Conservation (phyloP, 441 rosid species). For the Gossypium schwendimanii region DNA sequence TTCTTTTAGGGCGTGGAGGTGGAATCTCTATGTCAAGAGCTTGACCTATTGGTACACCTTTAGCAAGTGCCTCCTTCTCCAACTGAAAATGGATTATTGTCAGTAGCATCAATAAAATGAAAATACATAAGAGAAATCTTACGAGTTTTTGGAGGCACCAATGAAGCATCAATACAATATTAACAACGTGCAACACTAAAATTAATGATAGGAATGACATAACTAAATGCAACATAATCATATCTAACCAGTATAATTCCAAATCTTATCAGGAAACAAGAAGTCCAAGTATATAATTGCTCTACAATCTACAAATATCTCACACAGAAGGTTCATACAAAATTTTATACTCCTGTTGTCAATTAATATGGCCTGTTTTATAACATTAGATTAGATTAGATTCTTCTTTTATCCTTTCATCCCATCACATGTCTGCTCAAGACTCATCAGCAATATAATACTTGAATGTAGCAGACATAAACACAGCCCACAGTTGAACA, state of each 20-base stretch:
- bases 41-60: conserved; percentile 75
- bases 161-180: neutral
- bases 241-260: neutral
- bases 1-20: conserved; percentile 95
- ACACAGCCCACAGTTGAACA: neutral
- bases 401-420: neutral
- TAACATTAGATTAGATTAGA: neutral
- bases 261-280: neutral
- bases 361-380: neutral
- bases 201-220: neutral
- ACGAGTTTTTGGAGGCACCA: neutral
- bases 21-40: conserved; percentile 84
- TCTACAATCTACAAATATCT: neutral
- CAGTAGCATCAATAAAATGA: conserved; percentile 6
- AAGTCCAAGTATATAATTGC: neutral
- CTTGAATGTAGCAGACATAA: neutral
- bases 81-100: conserved; percentile 41
- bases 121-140: conserved; percentile 2
- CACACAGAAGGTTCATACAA: neutral
- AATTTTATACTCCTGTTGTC: neutral
- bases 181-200: neutral
- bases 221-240: neutral
- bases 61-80: conserved; percentile 90
- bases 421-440: neutral
- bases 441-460: neutral